Conservation (phyloP, 2,329 filamentous ascomycete genomes). For the Arthrobotrys megalospora region DNA sequence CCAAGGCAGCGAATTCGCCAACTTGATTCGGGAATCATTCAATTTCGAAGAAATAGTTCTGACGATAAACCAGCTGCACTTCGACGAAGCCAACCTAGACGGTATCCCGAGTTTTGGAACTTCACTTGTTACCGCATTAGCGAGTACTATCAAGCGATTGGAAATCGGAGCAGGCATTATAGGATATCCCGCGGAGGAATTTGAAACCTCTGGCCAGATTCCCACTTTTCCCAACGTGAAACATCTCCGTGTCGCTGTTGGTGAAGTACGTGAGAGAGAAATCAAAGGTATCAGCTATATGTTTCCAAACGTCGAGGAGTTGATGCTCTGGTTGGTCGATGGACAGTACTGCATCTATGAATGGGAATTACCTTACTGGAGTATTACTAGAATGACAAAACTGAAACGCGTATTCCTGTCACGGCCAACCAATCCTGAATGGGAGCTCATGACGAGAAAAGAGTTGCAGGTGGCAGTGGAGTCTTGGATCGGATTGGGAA, state of each 20-base stretch:
- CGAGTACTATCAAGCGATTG: not conserved
- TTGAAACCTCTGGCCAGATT: not conserved
- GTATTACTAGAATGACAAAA: not conserved
- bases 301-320: not conserved
- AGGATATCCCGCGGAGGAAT: not conserved
- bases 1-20: not conserved
- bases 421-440: not conserved
- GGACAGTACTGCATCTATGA: not conserved
- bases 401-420: not conserved
- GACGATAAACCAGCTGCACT: not conserved
- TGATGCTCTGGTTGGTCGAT: not conserved
- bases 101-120: not conserved
- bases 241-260: not conserved
- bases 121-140: not conserved
- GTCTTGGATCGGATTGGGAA: not conserved
- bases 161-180: not conserved
- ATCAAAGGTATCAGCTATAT: not conserved
- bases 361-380: not conserved
- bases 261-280: not conserved
- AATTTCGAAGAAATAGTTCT: not conserved
- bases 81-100: not conserved
- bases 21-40: not conserved
- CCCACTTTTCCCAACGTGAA: not conserved
- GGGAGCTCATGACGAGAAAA: not conserved
- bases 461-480: not conserved